A percentile compares a stretch with the other conserved stretches of the same genome.
These are phyloP conservation scores for Grosmannia serpens DNA, from an alignment of 2,329 filamentous ascomycete genomes.

Conservation along the genomic window DNA sequence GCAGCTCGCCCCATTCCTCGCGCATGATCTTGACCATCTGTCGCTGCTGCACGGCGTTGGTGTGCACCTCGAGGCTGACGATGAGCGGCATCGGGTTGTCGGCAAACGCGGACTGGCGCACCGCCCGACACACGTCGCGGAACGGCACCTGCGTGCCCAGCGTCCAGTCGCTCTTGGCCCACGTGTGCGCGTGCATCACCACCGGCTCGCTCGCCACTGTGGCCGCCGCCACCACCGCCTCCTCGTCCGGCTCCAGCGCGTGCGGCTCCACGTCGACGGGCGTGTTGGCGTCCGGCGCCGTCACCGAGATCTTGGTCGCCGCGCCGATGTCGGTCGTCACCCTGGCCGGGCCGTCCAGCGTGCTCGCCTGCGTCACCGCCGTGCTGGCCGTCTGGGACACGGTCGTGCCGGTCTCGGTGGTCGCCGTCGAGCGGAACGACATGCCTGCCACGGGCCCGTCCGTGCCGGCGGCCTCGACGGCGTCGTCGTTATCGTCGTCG, in stretches of 20 bases:
- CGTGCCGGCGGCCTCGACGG: too few species aligned
- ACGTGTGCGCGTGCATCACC: constrained; percentile 54
- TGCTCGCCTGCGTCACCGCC: neutral
- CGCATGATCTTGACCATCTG: constrained; percentile 92
- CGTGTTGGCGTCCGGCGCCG: constrained; percentile 1
- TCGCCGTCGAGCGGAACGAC: constrained; percentile 8
- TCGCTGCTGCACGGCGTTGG: constrained; percentile 70
- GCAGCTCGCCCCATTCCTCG: constrained; percentile 66
- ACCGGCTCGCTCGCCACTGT: constrained; percentile 51
- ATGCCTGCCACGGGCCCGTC: neutral
- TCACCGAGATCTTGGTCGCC: constrained; percentile 7
- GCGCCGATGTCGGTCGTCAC: neutral
- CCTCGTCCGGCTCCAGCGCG: neutral
- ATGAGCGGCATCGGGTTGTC: constrained; percentile 72
- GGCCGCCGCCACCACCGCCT: neutral
- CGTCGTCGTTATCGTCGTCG: too few species aligned
- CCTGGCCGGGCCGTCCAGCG: neutral
- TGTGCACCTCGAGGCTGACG: constrained; percentile 86
- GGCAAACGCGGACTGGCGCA: constrained; percentile 68
- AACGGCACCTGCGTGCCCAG: constrained; percentile 80
- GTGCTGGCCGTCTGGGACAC: constrained; percentile 1
- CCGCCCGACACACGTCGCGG: constrained; percentile 71
- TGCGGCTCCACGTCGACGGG: neutral
- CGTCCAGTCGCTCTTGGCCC: constrained; percentile 44
- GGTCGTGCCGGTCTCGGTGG: constrained; percentile 4